Percentiles rank a stretch among this genome's conserved stretches.
These are phyloP conservation scores for Malus asiatica DNA, from an alignment of 306 rosid species.

Conservation along the genomic window DNA sequence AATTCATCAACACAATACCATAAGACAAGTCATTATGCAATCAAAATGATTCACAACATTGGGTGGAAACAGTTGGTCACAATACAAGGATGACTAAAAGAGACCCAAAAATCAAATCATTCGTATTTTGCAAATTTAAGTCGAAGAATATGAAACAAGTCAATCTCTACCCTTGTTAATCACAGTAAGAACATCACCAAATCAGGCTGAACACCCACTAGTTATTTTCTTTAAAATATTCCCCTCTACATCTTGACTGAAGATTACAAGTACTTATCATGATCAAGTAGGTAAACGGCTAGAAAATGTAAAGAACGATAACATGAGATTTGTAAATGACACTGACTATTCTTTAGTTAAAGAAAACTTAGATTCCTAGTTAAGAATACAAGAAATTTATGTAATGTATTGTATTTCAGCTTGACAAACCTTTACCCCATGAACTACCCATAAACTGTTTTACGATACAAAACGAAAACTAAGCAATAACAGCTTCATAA, in stretches of 20 bases:
- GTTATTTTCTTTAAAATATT: not conserved
- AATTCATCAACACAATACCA: conserved; percentile 14
- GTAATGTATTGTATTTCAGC: not conserved
- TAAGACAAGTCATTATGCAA: not conserved
- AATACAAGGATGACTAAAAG: not conserved
- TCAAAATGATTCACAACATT: not conserved
- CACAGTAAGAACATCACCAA: not conserved
- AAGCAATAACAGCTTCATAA: not conserved
- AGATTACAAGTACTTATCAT: not conserved
- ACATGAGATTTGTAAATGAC: not conserved
- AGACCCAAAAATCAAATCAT: not conserved
- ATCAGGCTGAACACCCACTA: not conserved
- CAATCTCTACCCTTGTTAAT: not conserved
- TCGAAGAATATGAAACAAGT: not conserved
- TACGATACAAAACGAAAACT: not conserved
- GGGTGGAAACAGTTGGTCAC: not conserved
- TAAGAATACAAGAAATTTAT: not conserved
- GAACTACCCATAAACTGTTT: not conserved
- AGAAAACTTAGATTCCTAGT: not conserved
- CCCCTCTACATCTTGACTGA: not conserved
- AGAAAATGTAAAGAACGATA: not conserved
- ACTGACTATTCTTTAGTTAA: not conserved
- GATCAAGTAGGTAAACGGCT: not conserved
- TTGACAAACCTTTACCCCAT: not conserved
- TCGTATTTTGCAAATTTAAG: not conserved